Conservation (phyloP, 1,284 basidiomycete species). For the Austroboletus novae-zelandiae region DNA sequence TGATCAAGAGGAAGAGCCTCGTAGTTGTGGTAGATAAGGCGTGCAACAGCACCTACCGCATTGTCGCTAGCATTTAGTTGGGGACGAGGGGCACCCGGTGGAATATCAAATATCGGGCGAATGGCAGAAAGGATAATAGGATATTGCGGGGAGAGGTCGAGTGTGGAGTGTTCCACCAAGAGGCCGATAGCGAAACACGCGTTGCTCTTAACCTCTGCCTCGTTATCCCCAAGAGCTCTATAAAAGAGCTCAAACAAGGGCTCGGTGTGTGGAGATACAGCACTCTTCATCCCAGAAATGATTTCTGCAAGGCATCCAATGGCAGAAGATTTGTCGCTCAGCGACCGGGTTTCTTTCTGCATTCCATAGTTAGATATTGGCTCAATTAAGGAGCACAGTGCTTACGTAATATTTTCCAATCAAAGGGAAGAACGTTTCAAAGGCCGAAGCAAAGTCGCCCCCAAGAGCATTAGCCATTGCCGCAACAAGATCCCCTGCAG, state of each 20-base stretch:
- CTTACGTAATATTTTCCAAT: slow-evolving; percentile 92
- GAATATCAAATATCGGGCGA: slow-evolving; percentile 77
- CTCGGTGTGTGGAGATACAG: slow-evolving; percentile 86
- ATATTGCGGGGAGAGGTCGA: slow-evolving; percentile 86
- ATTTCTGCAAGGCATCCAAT: slow-evolving; percentile 96
- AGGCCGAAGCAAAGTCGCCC: slow-evolving; percentile 81
- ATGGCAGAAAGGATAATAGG: slow-evolving; percentile 77
- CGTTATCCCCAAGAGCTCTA: slow-evolving; percentile 79
- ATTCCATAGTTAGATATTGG: slow-evolving; percentile 3
- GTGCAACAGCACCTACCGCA: slow-evolving; percentile 88
- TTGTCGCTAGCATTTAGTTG: slow-evolving; percentile 91
- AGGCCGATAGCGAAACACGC: slow-evolving; percentile 94
- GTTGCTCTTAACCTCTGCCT: slow-evolving; percentile 93
- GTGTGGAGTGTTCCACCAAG: slow-evolving; percentile 83
- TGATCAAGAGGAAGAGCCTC: slow-evolving; percentile 86
- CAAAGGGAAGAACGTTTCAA: slow-evolving; percentile 84
- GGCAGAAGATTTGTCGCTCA: slow-evolving; percentile 90
- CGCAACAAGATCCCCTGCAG: slow-evolving; percentile 93
- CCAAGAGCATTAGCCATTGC: slow-evolving; percentile 87
- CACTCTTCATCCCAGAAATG: slow-evolving; percentile 87
- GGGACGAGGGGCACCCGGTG: slow-evolving; percentile 58
- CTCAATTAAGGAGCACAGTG: slow-evolving; percentile 11
- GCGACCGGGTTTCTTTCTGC: slow-evolving; percentile 81
- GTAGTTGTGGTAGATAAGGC: slow-evolving; percentile 85
- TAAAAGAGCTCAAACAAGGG: slow-evolving; percentile 84